phyloP scores from a whole-genome alignment of 1,139 yeast species.

The Pneumocystis canis region DNA sequence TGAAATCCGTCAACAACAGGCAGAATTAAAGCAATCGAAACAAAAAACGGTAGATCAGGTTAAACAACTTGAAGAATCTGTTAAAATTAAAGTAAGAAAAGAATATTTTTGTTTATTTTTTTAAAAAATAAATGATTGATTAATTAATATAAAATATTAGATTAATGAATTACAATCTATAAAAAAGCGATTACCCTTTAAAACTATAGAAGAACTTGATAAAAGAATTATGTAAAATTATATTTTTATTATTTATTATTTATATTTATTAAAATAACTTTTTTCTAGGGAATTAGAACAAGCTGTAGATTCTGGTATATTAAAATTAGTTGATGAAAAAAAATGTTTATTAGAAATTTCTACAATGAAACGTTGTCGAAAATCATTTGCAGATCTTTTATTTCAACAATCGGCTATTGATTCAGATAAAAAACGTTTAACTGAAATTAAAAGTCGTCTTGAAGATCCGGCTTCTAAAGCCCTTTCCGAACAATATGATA shows the following conservation, averaged over 20 bases:
- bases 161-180: constrained; percentile 58
- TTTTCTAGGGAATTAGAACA: constrained; percentile 38
- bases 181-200: constrained; percentile 55
- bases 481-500: constrained; percentile 38
- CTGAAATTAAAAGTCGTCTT: constrained; percentile 57
- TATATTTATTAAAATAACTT: neutral
- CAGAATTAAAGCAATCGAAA: constrained; percentile 56
- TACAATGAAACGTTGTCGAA: constrained; percentile 63
- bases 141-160: constrained; percentile 14
- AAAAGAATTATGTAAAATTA: constrained; percentile 40
- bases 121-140: too few species aligned
- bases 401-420: constrained; percentile 69
- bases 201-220: constrained; percentile 66
- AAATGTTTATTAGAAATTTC: constrained; percentile 74
- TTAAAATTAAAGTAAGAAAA: constrained; percentile 44
- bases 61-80: constrained; percentile 49
- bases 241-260: too few species aligned
- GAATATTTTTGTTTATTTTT: neutral
- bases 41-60: constrained; percentile 56
- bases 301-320: constrained; percentile 60
- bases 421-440: constrained; percentile 60
- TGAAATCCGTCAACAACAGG: constrained; percentile 52
- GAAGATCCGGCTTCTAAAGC: constrained; percentile 50
- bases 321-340: constrained; percentile 87
- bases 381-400: constrained; percentile 63